Percentiles rank a stretch among this genome's conserved stretches.
Evolutionary conservation across 2,329 filamentous ascomycete genomes (phyloP).

Genomic region (Tolypocladium album): DNA sequence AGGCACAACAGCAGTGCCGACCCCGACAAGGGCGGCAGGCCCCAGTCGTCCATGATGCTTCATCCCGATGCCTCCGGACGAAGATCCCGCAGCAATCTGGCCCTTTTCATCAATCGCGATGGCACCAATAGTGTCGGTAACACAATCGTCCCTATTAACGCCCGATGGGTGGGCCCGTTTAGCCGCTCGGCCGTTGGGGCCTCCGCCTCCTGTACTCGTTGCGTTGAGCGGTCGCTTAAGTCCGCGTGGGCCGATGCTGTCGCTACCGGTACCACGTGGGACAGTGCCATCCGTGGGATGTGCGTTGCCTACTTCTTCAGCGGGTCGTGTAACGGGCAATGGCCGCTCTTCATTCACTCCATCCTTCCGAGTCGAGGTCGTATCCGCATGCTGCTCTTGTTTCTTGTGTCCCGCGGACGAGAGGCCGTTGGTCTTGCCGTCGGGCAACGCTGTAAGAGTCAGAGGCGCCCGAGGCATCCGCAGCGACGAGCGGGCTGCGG

Average conservation of each 20-base stretch:
- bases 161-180: slow-evolving; percentile 10
- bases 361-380: not conserved
- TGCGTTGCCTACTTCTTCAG: not conserved
- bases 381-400: not conserved
- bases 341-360: not conserved
- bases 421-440: not conserved
- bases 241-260: slow-evolving; percentile 14
- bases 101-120: slow-evolving; percentile 83
- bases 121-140: slow-evolving; percentile 92
- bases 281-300: slow-evolving; percentile 1
- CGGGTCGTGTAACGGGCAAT: not conserved
- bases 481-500: slow-evolving; percentile 1
- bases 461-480: not conserved
- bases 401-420: not conserved
- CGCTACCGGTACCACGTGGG: not conserved
- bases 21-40: slow-evolving; percentile 82
- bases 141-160: slow-evolving; percentile 40
- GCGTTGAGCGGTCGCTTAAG: slow-evolving; percentile 21
- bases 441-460: not conserved
- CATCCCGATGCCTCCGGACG: slow-evolving; percentile 97
- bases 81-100: slow-evolving; percentile 87
- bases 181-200: slow-evolving; percentile 1
- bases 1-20: slow-evolving; percentile 86
- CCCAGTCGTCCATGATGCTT: slow-evolving; percentile 88
- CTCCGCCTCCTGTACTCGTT: slow-evolving; percentile 2